These are phyloP conservation scores for Coniochaeta pulveracea DNA, from an alignment of 2,329 filamentous ascomycete genomes.

Conservation along the genomic window DNA sequence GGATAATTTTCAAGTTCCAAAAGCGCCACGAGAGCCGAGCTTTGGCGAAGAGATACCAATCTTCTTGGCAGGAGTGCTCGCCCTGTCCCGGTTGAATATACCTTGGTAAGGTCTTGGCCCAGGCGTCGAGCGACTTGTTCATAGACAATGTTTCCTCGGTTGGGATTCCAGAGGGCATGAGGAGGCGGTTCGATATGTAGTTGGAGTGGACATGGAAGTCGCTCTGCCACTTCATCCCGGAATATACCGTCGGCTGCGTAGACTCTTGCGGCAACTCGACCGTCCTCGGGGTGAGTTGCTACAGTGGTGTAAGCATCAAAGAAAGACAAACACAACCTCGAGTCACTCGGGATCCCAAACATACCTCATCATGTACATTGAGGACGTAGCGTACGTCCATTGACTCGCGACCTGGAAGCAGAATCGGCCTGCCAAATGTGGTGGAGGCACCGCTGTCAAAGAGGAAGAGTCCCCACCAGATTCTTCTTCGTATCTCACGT, in stretches of 20 bases:
- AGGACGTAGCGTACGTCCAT: conserved; percentile 18
- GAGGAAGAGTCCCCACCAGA: conserved; percentile 27
- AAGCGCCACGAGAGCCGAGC: conserved; percentile 20
- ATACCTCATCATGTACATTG: conserved; percentile 17
- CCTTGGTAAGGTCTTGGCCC: conserved; percentile 15
- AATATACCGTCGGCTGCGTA: conserved; percentile 15
- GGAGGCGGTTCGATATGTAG: conserved; percentile 18
- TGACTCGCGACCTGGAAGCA: conserved; percentile 15
- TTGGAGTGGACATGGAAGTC: conserved; percentile 19
- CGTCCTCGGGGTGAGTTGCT: conserved; percentile 15
- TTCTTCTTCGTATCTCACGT: conserved; percentile 23
- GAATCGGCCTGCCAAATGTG: conserved; percentile 21
- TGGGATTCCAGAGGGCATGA: conserved; percentile 15
- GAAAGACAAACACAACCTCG: too few relatives aligned
- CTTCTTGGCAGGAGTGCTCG: conserved; percentile 7
- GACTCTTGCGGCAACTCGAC: conserved; percentile 13
- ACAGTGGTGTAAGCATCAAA: conserved; percentile 1
- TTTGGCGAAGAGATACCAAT: conserved; percentile 14
- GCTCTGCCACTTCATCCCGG: conserved; percentile 16
- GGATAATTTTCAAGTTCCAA: conserved; percentile 20
- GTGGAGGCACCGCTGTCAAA: conserved; percentile 32
- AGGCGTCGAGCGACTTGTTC: conserved; percentile 14
- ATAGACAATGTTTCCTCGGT: conserved; percentile 15
- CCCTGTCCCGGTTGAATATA: conserved; percentile 14
- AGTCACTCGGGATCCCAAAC: background rate